Evolutionary conservation across 441 rosid genomes (phyloP), one percentile per base, ranked within the genome.

Genomic region (Isatis lusitanica): DNA sequence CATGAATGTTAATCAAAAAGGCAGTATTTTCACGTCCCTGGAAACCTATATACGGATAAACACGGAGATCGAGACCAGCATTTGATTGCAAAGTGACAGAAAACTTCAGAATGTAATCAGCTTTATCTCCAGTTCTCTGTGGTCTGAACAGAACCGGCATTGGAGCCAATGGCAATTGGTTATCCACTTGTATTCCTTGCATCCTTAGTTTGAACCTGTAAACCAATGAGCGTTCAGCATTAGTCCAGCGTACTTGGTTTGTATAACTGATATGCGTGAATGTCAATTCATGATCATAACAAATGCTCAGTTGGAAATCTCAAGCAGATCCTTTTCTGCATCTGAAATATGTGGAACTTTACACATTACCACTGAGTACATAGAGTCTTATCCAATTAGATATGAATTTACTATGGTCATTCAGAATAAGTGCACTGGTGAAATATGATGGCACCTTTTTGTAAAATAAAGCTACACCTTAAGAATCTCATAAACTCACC

Each of bases 71-170:
- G 40, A 91, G 80, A 59, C 93, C 93, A 43, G 94, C 96, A 82
- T 91, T 88, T 68, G 96, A 86, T 73, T 90, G 97, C 80, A 82
- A 31, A 58, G 94, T 91, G 81, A 93, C 73, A 24, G 93, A 90
- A 80, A 96, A 82, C 87, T 93, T 91, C 82, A 91, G 80, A 52
- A 93, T 85, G 78, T 80, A 68, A 77, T 91, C 97, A 65, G 77
- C 78, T 79, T 86, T 94, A 74, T 87, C 91, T 74, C 82, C 89
- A 67, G 74, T 74, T 91, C 74, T 91, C 83, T 90, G 99, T 43
- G 98, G 97, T 79, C 99, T 88, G 77, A 91, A 93, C 73, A 96
- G 93, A 83, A 93, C 98, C 44, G 99, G 99, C 87, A 86, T 88
- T 68, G 95, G 94, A 75, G 94, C 85, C 76, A 96, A 81, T 17